Base-by-base conservation (phyloP, 176 grass and related monocot species). In the Tillandsia fasciculata region DNA sequence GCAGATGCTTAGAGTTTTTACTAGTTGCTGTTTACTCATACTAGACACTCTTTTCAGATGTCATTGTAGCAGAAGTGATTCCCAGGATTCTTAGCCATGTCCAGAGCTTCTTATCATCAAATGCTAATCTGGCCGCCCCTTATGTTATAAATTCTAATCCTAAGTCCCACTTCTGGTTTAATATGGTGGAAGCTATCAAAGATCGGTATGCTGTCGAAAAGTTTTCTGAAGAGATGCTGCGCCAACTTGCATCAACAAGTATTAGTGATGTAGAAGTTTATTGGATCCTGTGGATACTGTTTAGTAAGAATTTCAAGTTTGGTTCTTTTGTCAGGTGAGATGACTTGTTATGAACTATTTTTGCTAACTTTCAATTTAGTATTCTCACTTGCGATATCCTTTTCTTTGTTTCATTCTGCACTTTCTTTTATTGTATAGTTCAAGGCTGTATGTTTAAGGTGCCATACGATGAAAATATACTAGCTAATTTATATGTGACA, bases 201-300 rank as follows among this genome's bases (percentile, higher is more conserved):
- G 93, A 97, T 79, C 89, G 89, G 22, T 83, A 97, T 83, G 83
- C 93, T 42, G 67, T 97, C 76, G 89, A 97, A 87, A 97, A 86
- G 80, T 81, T 97, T 63, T 71, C 79, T 63, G 93, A 97, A 85
- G 86, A 82, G 47, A 66, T 92, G 72, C 70, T 92, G 61, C 69
- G 72, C 56, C 93, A 90, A 48, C 86, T 97, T 72, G 79, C 86
- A 79, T 78, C 83, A 65, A 83, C 70, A 12, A 75, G 78, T 81
- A 66, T 79, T 83, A 87, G 65, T 74, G 86, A 97, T 85, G 84
- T 76, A 66, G 93, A 97, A 78, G 93, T 69, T 64, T 92, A 97
- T 77, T 92, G 83, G 89, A 87, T 81, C 50, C 24, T 97, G 71
- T 92, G 89, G 89, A 74, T 77, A 12, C 20, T 20, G 20, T 20